Base-by-base conservation (phyloP, 139 green algal species). In the Chlorella ohadii region DNA sequence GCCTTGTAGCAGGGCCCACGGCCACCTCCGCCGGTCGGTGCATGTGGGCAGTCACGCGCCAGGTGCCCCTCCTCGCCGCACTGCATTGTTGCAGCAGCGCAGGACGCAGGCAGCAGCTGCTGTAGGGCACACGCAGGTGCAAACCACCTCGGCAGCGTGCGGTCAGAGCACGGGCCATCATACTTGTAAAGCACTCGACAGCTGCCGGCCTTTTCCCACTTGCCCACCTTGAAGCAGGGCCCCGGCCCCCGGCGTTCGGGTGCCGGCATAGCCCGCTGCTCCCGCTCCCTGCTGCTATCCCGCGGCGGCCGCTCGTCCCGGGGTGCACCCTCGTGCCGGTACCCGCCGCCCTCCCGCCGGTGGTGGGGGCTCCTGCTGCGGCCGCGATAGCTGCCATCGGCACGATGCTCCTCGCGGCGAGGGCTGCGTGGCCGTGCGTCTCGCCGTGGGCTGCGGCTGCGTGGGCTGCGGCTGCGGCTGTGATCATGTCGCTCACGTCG, bases 171-270 rank as follows among this genome's bases (percentile, higher is more conserved):
- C n/a, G n/a, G n/a, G n/a, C n/a, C n/a, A n/a, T n/a, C n/a, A n/a
- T n/a, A n/a, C n/a, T n/a, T n/a, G n/a, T n/a, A n/a, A n/a, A n/a
- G n/a, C n/a, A n/a, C n/a, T n/a, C n/a, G n/a, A n/a, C n/a, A n/a
- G n/a, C n/a, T n/a, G n/a, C n/a, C n/a, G n/a, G n/a, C n/a, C n/a
- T n/a, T n/a, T n/a, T n/a, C n/a, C n/a, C n/a, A n/a, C n/a, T n/a
- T n/a, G n/a, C n/a, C 12, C 38, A 55, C 74, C 56, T 72, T 82
- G 57, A 82, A 82, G 76, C 76, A 82, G 13, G 76, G 36, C 4
- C 76, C 76, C 5, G 76, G 76, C 11, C 34, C 57, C 12, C 59
- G 76, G 36, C 36, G 76, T 36, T 31, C n/a, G 9, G 76, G 76
- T 19, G 76, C 31, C 4, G 76, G 25, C 59, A 57, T 57, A 7